A percentile compares a stretch with the other conserved stretches of the same genome.
phyloP scores from a whole-genome alignment of 352 stramenopile species.

The Aphanomyces stellatus region DNA sequence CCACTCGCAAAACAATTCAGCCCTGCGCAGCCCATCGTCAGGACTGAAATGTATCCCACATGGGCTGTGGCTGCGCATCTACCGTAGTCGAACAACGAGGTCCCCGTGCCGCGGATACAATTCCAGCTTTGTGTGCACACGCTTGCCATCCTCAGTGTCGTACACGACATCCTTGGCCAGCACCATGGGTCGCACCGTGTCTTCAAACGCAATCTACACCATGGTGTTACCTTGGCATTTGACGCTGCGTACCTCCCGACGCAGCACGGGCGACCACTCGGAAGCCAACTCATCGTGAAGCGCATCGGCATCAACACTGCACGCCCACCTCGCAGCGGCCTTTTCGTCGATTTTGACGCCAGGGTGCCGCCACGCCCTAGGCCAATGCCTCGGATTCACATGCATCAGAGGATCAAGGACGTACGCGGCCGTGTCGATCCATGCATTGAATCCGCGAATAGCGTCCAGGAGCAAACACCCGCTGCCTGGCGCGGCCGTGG shows the following conservation, averaged over 20 bases:
- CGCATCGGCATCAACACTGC: background rate
- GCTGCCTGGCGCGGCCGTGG: too few species aligned
- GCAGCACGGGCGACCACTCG: background rate
- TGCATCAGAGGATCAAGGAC: background rate
- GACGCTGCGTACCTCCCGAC: background rate
- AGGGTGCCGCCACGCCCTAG: conserved; percentile 12
- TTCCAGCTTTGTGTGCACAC: conserved; percentile 1
- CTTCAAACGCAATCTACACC: conserved; percentile 1
- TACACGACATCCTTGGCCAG: background rate
- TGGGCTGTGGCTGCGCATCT: background rate
- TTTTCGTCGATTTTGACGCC: background rate
- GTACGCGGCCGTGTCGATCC: conserved; percentile 3
- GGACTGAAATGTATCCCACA: background rate
- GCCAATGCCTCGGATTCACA: background rate
- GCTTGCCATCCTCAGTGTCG: background rate
- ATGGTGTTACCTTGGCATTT: background rate
- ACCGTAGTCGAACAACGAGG: conserved; percentile 1
- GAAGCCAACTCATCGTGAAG: background rate
- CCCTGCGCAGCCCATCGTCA: background rate
- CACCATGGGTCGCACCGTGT: background rate
- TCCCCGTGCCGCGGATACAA: background rate
- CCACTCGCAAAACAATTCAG: conserved; percentile 14
- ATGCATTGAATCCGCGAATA: conserved; percentile 1
- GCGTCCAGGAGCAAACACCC: too few species aligned
- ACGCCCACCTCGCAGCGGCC: background rate